These are phyloP conservation scores for Mallotus japonicus DNA, from an alignment of 441 rosid species.

Conservation along the genomic window DNA sequence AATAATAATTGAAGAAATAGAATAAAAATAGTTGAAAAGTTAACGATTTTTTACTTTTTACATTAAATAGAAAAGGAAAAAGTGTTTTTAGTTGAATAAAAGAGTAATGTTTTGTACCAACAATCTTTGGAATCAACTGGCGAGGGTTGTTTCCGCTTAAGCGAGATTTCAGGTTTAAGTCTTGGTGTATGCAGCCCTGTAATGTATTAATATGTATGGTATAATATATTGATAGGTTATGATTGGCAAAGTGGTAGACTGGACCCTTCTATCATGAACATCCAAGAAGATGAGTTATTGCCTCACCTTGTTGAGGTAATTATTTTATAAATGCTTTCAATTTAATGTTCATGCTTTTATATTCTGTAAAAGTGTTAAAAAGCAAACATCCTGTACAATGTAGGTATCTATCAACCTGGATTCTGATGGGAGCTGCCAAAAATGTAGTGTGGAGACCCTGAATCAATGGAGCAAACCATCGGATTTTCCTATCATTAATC, in stretches of 20 bases:
- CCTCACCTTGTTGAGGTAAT: conserved; percentile 73
- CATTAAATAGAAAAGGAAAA: too few species aligned
- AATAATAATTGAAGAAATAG: too few species aligned
- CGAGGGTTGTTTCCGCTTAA: too few species aligned
- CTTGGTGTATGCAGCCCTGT: too few species aligned
- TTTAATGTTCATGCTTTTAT: not conserved
- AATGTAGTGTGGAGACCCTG: conserved; percentile 46
- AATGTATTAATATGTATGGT: too few species aligned
- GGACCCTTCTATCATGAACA: conserved; percentile 86
- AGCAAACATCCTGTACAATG: not conserved
- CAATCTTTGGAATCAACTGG: too few species aligned
- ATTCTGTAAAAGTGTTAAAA: not conserved
- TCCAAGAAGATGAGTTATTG: conserved; percentile 34
- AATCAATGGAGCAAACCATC: conserved; percentile 59
- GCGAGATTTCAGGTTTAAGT: too few species aligned
- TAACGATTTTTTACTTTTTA: too few species aligned
- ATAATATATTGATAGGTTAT: conserved; percentile 43
- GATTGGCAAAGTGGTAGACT: conserved; percentile 70
- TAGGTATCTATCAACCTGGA: conserved; percentile 58
- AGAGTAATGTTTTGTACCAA: too few species aligned
- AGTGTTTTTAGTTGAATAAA: too few species aligned
- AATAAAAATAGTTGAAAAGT: too few species aligned
- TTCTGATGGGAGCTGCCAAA: conserved; percentile 41
- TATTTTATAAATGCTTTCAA: not conserved
- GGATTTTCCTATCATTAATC: conserved; percentile 72